Base-by-base conservation (phyloP, 495 filamentous ascomycete species). In the Aspergillus avenaceus region DNA sequence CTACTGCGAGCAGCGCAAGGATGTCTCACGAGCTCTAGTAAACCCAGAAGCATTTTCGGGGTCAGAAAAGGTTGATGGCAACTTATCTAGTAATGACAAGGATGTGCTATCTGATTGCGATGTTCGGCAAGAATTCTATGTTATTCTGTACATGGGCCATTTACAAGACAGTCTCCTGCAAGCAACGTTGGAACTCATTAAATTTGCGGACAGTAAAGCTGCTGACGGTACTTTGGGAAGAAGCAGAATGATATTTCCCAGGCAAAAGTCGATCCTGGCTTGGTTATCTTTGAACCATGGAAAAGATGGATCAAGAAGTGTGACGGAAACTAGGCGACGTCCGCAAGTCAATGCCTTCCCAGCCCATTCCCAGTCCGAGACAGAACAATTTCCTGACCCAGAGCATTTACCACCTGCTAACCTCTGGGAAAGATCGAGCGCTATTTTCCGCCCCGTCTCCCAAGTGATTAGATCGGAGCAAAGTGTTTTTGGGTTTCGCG, bases 361-460 rank as follows among this genome's bases (percentile, higher is more conserved):
- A n/a, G 23, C 55, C 14, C 49, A 58, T 27, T 45, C 48, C 0
- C 32, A 47, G 24, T 40, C 18, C 16, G 32, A 29, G 21, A 26
- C 28, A 1, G 40, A 42, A 28, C 46, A 49, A 8, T 55, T 64
- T 21, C 63, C 64, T 49, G 83, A 92, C 50, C 87, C 86, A 0
- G 87, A 92, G 51, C 86, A 90, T 63, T 74, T 90, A 0, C 81
- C 82, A 1, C 81, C 87, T 0, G 63, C 67, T 12, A 87, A 77
- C 27, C 40, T 63, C 1, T 86, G 79, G 77, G 75, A 91, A 63
- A 76, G 69, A 23, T 70, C 77, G 27, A 85, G 64, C 42, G 50
- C 32, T 3, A 12, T 59, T 4, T 44, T 70, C 13, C 53, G 54
- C n/a, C 47, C 14, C 0, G 50, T 66, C 23, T 65, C 65, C 1